Conservation (phyloP, 2,329 filamentous ascomycete species). For the Pezicula neosporulosa region DNA sequence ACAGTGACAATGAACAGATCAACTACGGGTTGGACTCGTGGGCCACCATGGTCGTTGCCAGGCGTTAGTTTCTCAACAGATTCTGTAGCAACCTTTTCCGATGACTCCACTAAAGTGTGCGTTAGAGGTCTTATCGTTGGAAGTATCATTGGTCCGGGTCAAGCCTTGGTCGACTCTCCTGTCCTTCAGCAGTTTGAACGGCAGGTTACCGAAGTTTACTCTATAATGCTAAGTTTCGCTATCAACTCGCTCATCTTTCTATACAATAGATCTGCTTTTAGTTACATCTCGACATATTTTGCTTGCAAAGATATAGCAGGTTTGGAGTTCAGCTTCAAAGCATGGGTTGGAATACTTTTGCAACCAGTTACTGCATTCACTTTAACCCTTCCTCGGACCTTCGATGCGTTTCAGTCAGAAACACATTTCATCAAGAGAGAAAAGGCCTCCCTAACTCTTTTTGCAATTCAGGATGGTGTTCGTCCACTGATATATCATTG, state of each 20-base stretch:
- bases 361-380: neutral
- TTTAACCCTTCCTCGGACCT: neutral
- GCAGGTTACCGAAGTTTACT: neutral
- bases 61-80: neutral
- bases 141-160: neutral
- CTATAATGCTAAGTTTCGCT: neutral
- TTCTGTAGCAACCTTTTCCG: neutral
- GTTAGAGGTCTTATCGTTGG: neutral
- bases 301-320: neutral
- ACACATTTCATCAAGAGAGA: neutral
- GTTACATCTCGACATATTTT: too few relatives aligned
- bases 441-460: neutral
- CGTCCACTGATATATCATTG: neutral
- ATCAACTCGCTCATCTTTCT: neutral
- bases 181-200: neutral
- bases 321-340: neutral
- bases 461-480: neutral
- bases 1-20: neutral
- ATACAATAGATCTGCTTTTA: neutral
- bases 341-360: neutral
- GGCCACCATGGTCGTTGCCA: neutral
- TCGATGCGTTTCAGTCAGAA: neutral
- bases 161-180: neutral
- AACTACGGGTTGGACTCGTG: neutral
- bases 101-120: neutral